Conservation (phyloP, 257 asterid genomes). For the Voacanga thouarsii region DNA sequence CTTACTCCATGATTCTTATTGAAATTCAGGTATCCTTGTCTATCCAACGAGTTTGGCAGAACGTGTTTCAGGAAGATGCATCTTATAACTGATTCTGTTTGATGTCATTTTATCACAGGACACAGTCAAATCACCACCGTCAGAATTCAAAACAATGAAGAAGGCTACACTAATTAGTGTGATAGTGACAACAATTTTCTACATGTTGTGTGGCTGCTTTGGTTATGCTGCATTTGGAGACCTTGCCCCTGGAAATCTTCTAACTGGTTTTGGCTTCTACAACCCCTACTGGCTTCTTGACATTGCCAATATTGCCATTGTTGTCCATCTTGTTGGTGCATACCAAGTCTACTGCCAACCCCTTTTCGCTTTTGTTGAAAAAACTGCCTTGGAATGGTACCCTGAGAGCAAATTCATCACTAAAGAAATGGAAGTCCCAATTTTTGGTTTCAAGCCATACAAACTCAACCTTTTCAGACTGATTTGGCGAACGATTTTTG, state of each 20-base stretch:
- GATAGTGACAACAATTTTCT: constrained; percentile 72
- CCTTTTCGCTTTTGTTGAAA: constrained; percentile 71
- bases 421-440: constrained; percentile 42
- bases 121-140: constrained; percentile 73
- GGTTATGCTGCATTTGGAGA: constrained; percentile 97
- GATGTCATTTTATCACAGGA: constrained; percentile 35
- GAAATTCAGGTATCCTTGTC: constrained; percentile 57
- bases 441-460: constrained; percentile 36
- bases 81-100: not conserved
- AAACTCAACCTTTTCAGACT: constrained; percentile 60
- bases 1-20: constrained; percentile 73
- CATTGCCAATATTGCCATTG: constrained; percentile 76
- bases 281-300: constrained; percentile 89
- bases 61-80: not conserved
- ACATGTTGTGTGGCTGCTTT: constrained; percentile 83
- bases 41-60: not conserved
- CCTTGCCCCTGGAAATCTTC: constrained; percentile 71
- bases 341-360: constrained; percentile 95
- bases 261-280: constrained; percentile 87
- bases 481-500: constrained; percentile 65
- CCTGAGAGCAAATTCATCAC: constrained; percentile 50
- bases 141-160: constrained; percentile 78
- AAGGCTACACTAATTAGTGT: constrained; percentile 69
- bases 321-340: constrained; percentile 75
- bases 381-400: constrained; percentile 41